Base-by-base conservation (phyloP, 306 rosid genomes). In the Betula pendula region DNA sequence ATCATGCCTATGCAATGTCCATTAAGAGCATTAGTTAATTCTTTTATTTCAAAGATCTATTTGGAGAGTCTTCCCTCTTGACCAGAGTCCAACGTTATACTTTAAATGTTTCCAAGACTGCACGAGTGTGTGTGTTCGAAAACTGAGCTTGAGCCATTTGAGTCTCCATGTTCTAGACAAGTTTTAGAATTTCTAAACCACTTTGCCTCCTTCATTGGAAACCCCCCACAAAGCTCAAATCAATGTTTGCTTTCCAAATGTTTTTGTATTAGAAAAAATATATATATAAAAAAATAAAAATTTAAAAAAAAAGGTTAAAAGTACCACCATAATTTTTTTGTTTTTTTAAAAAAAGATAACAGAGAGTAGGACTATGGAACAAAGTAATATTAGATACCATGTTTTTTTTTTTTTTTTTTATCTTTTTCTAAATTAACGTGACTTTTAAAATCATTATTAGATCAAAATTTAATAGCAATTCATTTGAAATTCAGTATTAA, bases 101-200 rank as follows among this genome's bases (percentile, higher is more conserved):
- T 25, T 49, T 38, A 70, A 31, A 44, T 65, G 42, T 77, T 68
- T 70, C 81, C 72, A 52, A 84, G 85, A 81, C 33, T 70, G 81
- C 85, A 84, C 85, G 82, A 81, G 80, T 70, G 82, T 77, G 66
- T 62, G 42, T 38, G 42, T 27, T 78, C 56, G 80, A 65, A 75
- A 77, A 68, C 48, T 17, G 71, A 25, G 80, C 24, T 62, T 10
- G 45, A 52, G 60, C 13, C n/a, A 15, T 44, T 44, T 35, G 81
- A 52, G 67, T 72, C 74, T 60, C 78, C 60, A 73, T 74, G 62
- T 43, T 22, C 53, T 45, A 5, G 17, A 20, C 25, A 73, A 45
- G 13, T 51, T 70, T 74, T 83, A 68, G 8, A 63, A 65, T 77
- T 81, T 80, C 75, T 52, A 74, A 69, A 48, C 67, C 51, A 45